These are phyloP conservation scores for Solanum ossicruentum DNA, from an alignment of 257 asterid species.

Conservation along the genomic window DNA sequence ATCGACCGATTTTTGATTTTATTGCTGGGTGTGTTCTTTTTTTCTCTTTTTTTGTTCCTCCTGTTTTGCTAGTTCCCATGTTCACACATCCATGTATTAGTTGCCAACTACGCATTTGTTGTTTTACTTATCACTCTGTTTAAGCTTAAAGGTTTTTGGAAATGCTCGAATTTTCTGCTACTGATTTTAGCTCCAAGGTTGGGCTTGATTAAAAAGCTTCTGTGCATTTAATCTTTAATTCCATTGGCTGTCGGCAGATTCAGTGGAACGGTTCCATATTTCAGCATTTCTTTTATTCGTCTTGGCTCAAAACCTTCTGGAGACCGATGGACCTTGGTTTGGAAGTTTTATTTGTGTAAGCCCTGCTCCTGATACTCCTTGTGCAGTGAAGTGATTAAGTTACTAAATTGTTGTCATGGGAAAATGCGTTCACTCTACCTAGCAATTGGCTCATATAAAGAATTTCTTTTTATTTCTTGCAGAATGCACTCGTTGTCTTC, in stretches of 20 bases:
- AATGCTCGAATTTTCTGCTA: not conserved
- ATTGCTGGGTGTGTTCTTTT: not conserved
- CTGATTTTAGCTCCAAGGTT: not conserved
- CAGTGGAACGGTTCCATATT: conserved; percentile 94
- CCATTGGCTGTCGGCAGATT: conserved; percentile 42
- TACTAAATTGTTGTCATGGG: not conserved
- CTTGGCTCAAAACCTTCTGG: conserved; percentile 89
- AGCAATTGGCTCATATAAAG: not conserved
- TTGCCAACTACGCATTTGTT: not conserved
- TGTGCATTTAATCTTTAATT: not conserved
- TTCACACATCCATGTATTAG: not conserved
- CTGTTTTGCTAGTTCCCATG: not conserved
- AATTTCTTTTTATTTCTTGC: conserved; percentile 24
- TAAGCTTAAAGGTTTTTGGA: not conserved
- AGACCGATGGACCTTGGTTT: conserved; percentile 98
- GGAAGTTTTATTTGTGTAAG: conserved; percentile 70
- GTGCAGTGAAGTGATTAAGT: not conserved
- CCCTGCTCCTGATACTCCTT: not conserved
- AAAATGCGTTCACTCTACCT: not conserved
- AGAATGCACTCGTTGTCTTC: conserved; percentile 82
- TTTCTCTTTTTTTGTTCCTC: not conserved
- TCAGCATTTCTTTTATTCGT: conserved; percentile 85
- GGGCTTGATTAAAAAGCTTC: not conserved
- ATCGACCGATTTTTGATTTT: not conserved
- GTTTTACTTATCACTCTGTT: not conserved